Evolutionary conservation across 306 rosid genomes (phyloP).

Genomic region (Coriaria nepalensis): DNA sequence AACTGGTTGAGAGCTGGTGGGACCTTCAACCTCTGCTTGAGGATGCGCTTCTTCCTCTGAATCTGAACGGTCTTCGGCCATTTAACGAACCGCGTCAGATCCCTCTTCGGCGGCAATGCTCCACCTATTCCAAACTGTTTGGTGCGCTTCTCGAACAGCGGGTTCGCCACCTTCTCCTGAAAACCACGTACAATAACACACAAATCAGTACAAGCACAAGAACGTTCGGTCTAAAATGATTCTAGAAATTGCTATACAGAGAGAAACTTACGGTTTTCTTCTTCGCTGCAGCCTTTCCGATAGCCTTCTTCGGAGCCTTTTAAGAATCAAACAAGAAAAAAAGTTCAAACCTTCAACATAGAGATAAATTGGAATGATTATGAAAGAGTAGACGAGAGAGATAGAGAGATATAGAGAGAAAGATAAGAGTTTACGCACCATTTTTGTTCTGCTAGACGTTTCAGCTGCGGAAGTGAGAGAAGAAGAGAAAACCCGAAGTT

Average conservation of each 20-base stretch:
- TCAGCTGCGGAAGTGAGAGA: too few relatives aligned
- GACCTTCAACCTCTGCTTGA: constrained; percentile 71
- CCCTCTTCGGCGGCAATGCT: constrained; percentile 73
- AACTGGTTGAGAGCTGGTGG: constrained; percentile 77
- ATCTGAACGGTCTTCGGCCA: constrained; percentile 69
- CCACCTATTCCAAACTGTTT: constrained; percentile 81
- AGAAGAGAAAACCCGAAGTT: too few relatives aligned
- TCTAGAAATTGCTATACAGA: too few relatives aligned
- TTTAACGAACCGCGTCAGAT: constrained; percentile 58
- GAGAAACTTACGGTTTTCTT: constrained; percentile 27
- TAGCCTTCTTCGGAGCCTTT: constrained; percentile 45
- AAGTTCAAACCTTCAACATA: too few relatives aligned
- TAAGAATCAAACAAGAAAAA: not conserved
- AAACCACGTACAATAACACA: not conserved
- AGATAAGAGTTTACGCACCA: too few relatives aligned
- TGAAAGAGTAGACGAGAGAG: too few relatives aligned
- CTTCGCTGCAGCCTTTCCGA: constrained; percentile 26
- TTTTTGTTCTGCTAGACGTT: too few relatives aligned
- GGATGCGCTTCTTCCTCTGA: constrained; percentile 70
- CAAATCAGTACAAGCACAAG: not conserved
- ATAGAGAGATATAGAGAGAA: too few relatives aligned
- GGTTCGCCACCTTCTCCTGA: constrained; percentile 49
- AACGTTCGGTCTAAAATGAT: not conserved
- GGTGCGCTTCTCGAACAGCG: constrained; percentile 71
- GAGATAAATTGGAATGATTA: too few relatives aligned